A percentile compares a stretch with the other conserved stretches of the same genome.
These are phyloP conservation scores for Cerioporus squamosus DNA, from an alignment of 1,284 basidiomycete species.

Conservation along the genomic window DNA sequence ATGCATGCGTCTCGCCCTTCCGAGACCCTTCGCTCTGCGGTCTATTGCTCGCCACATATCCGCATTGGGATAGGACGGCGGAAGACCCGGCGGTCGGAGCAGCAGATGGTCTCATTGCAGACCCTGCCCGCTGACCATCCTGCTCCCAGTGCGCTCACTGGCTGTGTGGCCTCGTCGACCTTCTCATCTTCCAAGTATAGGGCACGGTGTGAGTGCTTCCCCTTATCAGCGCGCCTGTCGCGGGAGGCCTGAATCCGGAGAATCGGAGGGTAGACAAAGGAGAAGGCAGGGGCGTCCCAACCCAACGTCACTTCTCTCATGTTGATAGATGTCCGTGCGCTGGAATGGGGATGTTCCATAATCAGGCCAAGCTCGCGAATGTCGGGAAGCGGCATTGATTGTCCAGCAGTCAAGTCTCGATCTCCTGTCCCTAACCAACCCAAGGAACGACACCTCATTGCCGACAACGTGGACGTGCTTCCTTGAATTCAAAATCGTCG, in stretches of 20 bases:
- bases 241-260: neutral
- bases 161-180: neutral
- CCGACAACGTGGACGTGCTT: conserved; percentile 22
- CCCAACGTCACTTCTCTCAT: conserved; percentile 2
- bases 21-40: conserved; percentile 3
- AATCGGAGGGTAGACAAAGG: neutral
- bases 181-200: conserved; percentile 4
- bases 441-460: conserved; percentile 20
- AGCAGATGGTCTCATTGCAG: too few relatives aligned
- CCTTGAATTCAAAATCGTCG: conserved; percentile 18
- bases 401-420: conserved; percentile 12
- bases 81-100: conserved; percentile 8
- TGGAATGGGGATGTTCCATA: conserved; percentile 11
- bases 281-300: conserved; percentile 11
- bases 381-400: conserved; percentile 14
- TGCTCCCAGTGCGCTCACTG: neutral
- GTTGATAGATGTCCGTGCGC: conserved; percentile 11
- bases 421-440: conserved; percentile 9
- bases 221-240: conserved; percentile 21
- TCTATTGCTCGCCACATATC: neutral
- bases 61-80: conserved; percentile 13
- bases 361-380: conserved; percentile 7
- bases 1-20: conserved; percentile 10
- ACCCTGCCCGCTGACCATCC: too few relatives aligned
- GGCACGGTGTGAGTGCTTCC: conserved; percentile 5